These are phyloP conservation scores for Albifimbria verrucaria DNA, from an alignment of 2,329 filamentous ascomycete genomes.

Conservation along the genomic window DNA sequence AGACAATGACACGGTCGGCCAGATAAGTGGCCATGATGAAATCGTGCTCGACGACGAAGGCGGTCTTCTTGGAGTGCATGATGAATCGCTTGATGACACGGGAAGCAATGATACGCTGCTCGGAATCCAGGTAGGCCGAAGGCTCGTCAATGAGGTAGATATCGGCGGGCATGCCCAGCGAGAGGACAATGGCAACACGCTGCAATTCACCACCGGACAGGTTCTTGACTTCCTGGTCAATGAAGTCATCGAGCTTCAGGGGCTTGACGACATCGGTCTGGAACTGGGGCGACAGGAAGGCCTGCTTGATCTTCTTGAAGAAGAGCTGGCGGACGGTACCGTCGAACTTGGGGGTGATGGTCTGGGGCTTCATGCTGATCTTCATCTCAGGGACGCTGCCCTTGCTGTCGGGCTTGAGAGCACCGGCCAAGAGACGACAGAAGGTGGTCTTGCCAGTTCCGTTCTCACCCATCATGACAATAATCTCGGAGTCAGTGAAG, in stretches of 20 bases:
- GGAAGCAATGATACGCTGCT: slow-evolving; percentile 96
- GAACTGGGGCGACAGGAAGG: slow-evolving; percentile 96
- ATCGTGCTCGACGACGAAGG: slow-evolving; percentile 99
- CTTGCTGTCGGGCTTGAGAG: slow-evolving; percentile 81
- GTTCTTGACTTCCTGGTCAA: slow-evolving; percentile 99
- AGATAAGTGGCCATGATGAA: slow-evolving; percentile 87
- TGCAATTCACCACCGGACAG: slow-evolving; percentile 99
- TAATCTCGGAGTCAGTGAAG: slow-evolving; percentile 97
- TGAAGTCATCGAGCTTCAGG: slow-evolving; percentile 98
- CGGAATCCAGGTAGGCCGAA: slow-evolving; percentile 94
- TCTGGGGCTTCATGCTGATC: slow-evolving; percentile 99
- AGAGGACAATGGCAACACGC: slow-evolving; percentile 94
- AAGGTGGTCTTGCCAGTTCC: slow-evolving; percentile 99
- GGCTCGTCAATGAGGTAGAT: slow-evolving; percentile 99
- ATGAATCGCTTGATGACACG: slow-evolving; percentile 99
- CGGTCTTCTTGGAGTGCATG: slow-evolving; percentile 99
- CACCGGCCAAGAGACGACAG: slow-evolving; percentile 92
- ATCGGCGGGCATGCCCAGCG: slow-evolving; percentile 92
- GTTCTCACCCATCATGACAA: slow-evolving; percentile 99
- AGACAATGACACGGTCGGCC: slow-evolving; percentile 95
- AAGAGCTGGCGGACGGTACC: slow-evolving; percentile 96
- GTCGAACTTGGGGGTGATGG: slow-evolving; percentile 96
- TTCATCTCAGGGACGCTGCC: slow-evolving; percentile 85
- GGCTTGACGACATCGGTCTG: slow-evolving; percentile 99
- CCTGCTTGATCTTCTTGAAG: slow-evolving; percentile 99